Percentiles rank a stretch among this genome's conserved stretches.
Evolutionary conservation across 2,329 filamentous ascomycete species (phyloP).

Genomic region (Fusarium sp.): DNA sequence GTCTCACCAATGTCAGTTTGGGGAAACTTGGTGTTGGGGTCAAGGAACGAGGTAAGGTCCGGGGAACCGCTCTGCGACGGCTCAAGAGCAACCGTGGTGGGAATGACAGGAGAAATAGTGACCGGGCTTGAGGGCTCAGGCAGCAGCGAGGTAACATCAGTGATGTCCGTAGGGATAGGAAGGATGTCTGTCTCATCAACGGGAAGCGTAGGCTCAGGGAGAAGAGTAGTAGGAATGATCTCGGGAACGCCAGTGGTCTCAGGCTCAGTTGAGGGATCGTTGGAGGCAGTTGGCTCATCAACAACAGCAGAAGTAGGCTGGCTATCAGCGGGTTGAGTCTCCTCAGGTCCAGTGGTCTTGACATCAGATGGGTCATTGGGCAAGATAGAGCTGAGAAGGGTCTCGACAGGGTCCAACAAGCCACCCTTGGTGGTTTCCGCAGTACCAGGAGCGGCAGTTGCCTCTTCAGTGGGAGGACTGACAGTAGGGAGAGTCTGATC

Average conservation of each 20-base stretch:
- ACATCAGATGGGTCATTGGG: conserved; percentile 20
- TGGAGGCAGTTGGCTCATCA: conserved; percentile 27
- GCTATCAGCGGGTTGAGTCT: conserved; percentile 13
- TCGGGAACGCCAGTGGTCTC: conserved; percentile 27
- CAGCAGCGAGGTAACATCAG: conserved; percentile 21
- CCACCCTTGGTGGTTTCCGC: conserved; percentile 31
- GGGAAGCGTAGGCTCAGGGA: conserved; percentile 28
- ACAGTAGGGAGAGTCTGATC: conserved; percentile 27
- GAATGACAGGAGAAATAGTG: conserved; percentile 29
- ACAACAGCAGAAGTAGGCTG: conserved; percentile 24
- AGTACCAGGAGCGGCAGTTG: conserved; percentile 26
- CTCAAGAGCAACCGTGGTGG: conserved; percentile 13
- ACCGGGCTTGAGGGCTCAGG: conserved; percentile 29
- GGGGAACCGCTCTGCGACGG: conserved; percentile 19
- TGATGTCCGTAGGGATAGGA: conserved; percentile 23
- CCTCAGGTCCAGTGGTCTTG: conserved; percentile 23
- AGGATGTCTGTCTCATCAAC: conserved; percentile 19
- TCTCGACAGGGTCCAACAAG: conserved; percentile 45
- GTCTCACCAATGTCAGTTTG: conserved; percentile 17
- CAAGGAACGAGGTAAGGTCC: conserved; percentile 28
- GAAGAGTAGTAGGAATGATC: conserved; percentile 25
- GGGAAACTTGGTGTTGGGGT: conserved; percentile 30
- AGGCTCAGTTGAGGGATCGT: conserved; percentile 26
- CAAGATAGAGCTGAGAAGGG: conserved; percentile 39
- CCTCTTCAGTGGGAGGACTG: conserved; percentile 18